Evolutionary conservation across 495 filamentous ascomycete species (phyloP), one percentile per base, ranked within the genome.

Genomic region (Aspergillus kassunensis): DNA sequence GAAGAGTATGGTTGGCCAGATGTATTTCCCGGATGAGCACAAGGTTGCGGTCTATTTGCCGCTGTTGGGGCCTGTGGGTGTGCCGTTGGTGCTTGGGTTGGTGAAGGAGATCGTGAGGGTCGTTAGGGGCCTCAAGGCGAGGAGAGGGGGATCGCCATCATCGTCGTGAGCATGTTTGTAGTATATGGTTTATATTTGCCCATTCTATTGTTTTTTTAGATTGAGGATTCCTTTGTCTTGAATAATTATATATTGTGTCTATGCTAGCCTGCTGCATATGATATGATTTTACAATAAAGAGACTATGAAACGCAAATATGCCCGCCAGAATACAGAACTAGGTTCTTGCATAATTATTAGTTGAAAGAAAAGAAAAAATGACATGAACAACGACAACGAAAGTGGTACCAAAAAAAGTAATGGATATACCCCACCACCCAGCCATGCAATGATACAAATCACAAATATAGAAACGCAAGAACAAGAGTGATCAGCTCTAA

Each of bases 31-130:
- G 2, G 95, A 98, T 62, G 93, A 98, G 70, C 93, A 98, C 62
- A 98, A 97, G 69, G 80, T 97, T n/a, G 95, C 93, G 0, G 93
- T 98, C 11, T 98, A 97, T 61, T 63, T 98, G 55, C 93, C 93
- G 12, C 69, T 97, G 12, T 70, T 98, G 44, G 93, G 95, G 2
- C 93, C 95, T 1, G 84, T 97, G 35, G 92, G 88, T 9, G 95
- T 97, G 7, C 93, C 93, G 20, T 69, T 98, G 33, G 55, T 96
- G 6, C 87, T 97, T 75, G 84, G 84, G 11, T 74, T 88, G 44
- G 34, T 91, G 27, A 97, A 95, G 61, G 91, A 96, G 73, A 30
- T 90, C 11, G 87, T 80, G 70, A 71, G 71, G 52, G 25, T 77
- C 34, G 54, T 73, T 18, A 58, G 65, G n/a, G 54, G 53, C n/a